Conservation (phyloP, 192 early-diverging fungal genomes). For the Entophlyctis helioformis region DNA sequence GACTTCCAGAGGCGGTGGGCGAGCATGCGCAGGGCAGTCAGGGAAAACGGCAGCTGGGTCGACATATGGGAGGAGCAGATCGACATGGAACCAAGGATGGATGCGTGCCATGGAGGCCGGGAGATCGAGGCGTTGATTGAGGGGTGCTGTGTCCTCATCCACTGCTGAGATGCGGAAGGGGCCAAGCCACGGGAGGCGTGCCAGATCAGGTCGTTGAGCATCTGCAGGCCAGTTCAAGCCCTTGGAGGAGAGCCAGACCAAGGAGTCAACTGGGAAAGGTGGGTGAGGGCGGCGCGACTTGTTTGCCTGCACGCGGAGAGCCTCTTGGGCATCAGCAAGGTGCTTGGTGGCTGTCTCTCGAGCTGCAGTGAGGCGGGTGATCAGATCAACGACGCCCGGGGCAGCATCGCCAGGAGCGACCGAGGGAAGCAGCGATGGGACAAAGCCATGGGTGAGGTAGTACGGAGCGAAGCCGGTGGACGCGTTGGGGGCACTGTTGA, state of each 20-base stretch:
- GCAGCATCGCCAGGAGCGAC: neutral
- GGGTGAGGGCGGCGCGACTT: neutral
- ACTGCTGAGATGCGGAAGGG: slow-evolving; percentile 8
- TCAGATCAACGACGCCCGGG: neutral
- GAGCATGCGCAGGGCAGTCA: too few relatives aligned
- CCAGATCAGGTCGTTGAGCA: neutral
- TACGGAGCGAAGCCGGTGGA: slow-evolving; percentile 17
- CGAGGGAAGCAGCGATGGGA: slow-evolving; percentile 2
- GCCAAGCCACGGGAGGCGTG: neutral
- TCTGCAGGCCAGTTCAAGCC: neutral
- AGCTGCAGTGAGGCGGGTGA: neutral
- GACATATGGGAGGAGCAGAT: too few relatives aligned
- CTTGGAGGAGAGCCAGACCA: neutral
- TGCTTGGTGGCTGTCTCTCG: neutral
- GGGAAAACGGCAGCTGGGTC: too few relatives aligned
- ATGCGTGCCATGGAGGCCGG: too few relatives aligned
- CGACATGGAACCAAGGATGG: too few relatives aligned
- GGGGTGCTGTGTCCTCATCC: too few relatives aligned
- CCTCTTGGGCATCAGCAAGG: neutral
- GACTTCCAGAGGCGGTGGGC: too few relatives aligned
- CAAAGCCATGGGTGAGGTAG: slow-evolving; percentile 7
- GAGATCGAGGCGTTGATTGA: too few relatives aligned
- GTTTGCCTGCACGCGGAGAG: neutral
- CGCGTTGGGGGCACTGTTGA: slow-evolving; percentile 30
- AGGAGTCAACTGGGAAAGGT: slow-evolving; percentile 1